These are phyloP conservation scores for Cystobasidium ongulense DNA, from an alignment of 768 basidiomycete species.

Conservation along the genomic window DNA sequence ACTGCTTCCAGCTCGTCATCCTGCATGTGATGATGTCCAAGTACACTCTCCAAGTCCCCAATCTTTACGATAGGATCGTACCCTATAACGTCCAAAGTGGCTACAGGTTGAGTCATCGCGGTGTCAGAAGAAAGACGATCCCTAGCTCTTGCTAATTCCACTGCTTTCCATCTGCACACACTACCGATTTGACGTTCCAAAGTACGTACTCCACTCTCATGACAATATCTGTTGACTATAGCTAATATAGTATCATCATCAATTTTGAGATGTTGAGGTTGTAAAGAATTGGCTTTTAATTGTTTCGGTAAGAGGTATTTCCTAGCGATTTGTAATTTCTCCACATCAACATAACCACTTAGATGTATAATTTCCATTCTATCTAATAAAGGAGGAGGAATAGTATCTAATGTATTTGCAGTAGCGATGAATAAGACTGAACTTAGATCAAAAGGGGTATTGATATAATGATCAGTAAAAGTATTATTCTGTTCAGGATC, in stretches of 20 bases:
- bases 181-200: constrained; percentile 78
- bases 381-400: constrained; percentile 76
- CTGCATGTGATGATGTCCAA: background rate
- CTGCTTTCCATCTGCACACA: constrained; percentile 84
- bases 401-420: constrained; percentile 79
- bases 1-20: background rate
- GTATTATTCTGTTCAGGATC: constrained; percentile 49
- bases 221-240: constrained; percentile 62
- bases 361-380: constrained; percentile 80
- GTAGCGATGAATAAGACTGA: constrained; percentile 78
- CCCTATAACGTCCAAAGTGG: background rate
- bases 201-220: constrained; percentile 86
- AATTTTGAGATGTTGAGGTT: constrained; percentile 56
- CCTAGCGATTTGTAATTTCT: constrained; percentile 81
- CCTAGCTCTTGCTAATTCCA: constrained; percentile 53
- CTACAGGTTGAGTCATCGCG: background rate
- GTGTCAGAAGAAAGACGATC: background rate
- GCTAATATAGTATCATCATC: constrained; percentile 58
- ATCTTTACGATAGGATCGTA: background rate
- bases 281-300: constrained; percentile 65
- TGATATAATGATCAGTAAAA: constrained; percentile 77
- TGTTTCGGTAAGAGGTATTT: constrained; percentile 86
- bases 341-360: constrained; percentile 58
- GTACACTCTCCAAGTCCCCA: constrained; percentile 22
- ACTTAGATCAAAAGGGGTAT: constrained; percentile 36